phyloP scores from a whole-genome alignment of 2,329 filamentous ascomycete species.

The Rutstroemia sp. region DNA sequence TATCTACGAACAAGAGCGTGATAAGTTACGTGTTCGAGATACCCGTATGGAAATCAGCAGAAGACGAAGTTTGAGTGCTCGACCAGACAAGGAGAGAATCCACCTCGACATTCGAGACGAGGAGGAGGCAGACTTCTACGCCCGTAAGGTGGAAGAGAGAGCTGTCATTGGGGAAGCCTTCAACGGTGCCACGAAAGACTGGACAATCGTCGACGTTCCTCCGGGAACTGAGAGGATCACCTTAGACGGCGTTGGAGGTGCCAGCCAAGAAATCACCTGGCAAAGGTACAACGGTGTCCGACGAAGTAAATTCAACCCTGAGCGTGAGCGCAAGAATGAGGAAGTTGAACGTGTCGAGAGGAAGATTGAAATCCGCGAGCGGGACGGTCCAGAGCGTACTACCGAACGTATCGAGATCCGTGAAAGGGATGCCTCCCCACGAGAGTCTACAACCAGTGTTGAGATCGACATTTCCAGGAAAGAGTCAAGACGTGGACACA shows the following conservation, averaged over 20 bases:
- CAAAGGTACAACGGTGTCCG: conserved; percentile 72
- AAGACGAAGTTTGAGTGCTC: conserved; percentile 23
- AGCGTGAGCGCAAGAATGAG: conserved; percentile 41
- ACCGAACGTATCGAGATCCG: conserved; percentile 19
- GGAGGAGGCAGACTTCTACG: conserved; percentile 54
- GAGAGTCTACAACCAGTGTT: conserved; percentile 17
- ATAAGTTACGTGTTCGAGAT: conserved; percentile 31
- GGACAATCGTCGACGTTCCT: conserved; percentile 78
- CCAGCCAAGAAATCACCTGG: conserved; percentile 70
- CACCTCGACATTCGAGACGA: conserved; percentile 26
- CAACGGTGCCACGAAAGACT: conserved; percentile 67
- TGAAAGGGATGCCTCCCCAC: conserved; percentile 10
- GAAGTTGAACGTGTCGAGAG: conserved; percentile 6
- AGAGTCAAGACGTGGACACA: conserved; percentile 4
- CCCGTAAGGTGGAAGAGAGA: conserved; percentile 61
- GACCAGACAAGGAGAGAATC: conserved; percentile 19
- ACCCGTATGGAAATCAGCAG: conserved; percentile 20
- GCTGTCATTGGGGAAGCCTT: conserved; percentile 66
- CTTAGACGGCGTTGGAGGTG: conserved; percentile 73
- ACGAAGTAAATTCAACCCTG: conserved; percentile 65
- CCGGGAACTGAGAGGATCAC: conserved; percentile 75
- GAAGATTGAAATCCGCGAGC: conserved; percentile 1
- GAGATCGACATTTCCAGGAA: conserved; percentile 26
- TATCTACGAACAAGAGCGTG: conserved; percentile 43
- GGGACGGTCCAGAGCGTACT: conserved; percentile 7